Conservation (phyloP, 2,329 filamentous ascomycete species). For the Ophiocordyceps unilateralis region DNA sequence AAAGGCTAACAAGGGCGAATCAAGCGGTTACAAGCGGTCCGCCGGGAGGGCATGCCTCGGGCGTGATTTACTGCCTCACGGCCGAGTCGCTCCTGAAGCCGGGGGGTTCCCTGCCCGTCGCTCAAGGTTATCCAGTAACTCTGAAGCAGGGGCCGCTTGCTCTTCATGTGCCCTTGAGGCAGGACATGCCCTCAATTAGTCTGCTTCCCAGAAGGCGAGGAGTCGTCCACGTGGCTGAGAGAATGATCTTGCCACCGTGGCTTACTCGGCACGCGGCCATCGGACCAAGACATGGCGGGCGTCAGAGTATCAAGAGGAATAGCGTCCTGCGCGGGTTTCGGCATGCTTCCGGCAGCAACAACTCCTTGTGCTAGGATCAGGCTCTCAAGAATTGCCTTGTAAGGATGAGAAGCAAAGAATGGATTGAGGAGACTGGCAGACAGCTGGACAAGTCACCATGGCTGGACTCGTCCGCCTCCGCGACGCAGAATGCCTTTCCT, state of each 20-base stretch:
- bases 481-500: not conserved
- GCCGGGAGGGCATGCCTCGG: not conserved
- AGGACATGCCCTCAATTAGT: no score
- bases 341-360: not conserved
- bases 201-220: not conserved
- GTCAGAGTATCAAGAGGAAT: not conserved
- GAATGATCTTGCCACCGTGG: not conserved
- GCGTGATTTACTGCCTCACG: not conserved
- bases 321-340: not conserved
- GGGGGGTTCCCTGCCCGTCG: not conserved
- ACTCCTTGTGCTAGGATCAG: not conserved
- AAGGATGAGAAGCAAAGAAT: not conserved
- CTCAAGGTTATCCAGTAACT: not conserved
- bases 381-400: not conserved
- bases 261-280: not conserved
- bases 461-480: no score
- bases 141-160: no score
- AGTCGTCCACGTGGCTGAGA: not conserved
- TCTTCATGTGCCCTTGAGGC: no score
- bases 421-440: no score
- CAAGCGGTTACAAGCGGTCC: not conserved
- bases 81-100: not conserved
- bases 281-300: not conserved
- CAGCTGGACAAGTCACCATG: no score
- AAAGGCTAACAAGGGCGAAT: not conserved